Conservation (phyloP, 1,284 basidiomycete species). For the Boletus semigastroideus region DNA sequence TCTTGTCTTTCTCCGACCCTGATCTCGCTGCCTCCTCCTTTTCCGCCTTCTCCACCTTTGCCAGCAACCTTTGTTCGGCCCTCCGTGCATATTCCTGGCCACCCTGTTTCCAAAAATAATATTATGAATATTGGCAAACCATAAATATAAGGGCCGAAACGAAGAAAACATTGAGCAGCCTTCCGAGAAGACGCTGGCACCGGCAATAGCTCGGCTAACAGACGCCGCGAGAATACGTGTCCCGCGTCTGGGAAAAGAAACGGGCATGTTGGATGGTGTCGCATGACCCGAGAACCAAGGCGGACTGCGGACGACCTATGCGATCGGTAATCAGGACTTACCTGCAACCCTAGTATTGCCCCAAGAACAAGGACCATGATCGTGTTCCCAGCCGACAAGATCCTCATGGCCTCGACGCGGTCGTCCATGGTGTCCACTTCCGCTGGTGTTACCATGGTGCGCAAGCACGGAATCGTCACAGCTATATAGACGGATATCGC, state of each 20-base stretch:
- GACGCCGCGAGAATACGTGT: conserved; percentile 9
- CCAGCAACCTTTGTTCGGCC: conserved; percentile 59
- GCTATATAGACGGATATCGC: conserved; percentile 76
- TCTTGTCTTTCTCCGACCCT: conserved; percentile 44
- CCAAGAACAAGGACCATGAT: conserved; percentile 71
- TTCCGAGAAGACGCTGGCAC: conserved; percentile 1
- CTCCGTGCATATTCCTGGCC: conserved; percentile 85
- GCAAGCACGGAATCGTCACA: conserved; percentile 74
- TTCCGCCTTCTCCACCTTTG: conserved; percentile 40
- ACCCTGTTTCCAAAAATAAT: conserved; percentile 49
- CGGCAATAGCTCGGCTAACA: conserved; percentile 16
- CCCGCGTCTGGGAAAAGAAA: conserved; percentile 11
- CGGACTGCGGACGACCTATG: neutral
- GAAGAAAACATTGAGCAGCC: conserved; percentile 1
- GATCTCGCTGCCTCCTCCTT: conserved; percentile 23
- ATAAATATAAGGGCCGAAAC: conserved; percentile 15
- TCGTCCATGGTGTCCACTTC: conserved; percentile 61
- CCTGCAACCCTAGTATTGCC: conserved; percentile 70
- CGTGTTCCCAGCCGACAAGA: conserved; percentile 82
- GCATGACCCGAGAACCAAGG: conserved; percentile 2
- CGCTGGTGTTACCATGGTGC: conserved; percentile 64
- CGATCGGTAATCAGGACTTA: conserved; percentile 34
- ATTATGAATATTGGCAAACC: conserved; percentile 11
- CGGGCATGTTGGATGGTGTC: neutral
- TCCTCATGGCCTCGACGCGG: conserved; percentile 72